Percentiles rank a stretch among this genome's conserved stretches.
Evolutionary conservation across 1,284 basidiomycete species (phyloP).

Genomic region (Schizophyllum commune): DNA sequence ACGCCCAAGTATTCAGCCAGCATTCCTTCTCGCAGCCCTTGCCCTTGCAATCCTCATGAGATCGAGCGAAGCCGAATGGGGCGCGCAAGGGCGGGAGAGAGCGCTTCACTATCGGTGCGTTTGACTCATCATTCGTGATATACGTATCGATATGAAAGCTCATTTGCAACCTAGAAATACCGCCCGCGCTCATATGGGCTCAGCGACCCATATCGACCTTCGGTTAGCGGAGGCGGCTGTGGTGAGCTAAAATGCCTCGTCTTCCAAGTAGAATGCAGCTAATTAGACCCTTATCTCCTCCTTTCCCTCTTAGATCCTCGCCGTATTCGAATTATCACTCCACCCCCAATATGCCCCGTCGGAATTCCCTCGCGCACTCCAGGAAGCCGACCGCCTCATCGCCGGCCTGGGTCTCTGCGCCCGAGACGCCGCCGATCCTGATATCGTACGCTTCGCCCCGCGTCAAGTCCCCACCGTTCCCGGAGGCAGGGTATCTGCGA

Average conservation of each 20-base stretch:
- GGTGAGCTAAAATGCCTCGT: slow-evolving; percentile 33
- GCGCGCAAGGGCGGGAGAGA: slow-evolving; percentile 38
- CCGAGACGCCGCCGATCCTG: slow-evolving; percentile 24
- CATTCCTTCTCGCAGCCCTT: slow-evolving; percentile 57
- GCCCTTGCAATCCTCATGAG: slow-evolving; percentile 68
- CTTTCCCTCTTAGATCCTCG: slow-evolving; percentile 45
- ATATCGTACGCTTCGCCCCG: slow-evolving; percentile 41
- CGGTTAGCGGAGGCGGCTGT: slow-evolving; percentile 67
- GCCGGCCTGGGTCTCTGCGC: slow-evolving; percentile 35
- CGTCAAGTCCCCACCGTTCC: slow-evolving; percentile 42
- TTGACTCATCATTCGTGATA: not conserved
- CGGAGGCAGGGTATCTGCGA: slow-evolving; percentile 9
- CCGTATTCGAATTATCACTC: slow-evolving; percentile 66
- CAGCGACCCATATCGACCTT: slow-evolving; percentile 46
- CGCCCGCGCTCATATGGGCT: slow-evolving; percentile 10
- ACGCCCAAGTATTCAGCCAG: slow-evolving; percentile 54
- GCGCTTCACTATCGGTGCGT: slow-evolving; percentile 31
- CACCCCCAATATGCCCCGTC: slow-evolving; percentile 55
- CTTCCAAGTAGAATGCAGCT: no score
- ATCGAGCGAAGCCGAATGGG: slow-evolving; percentile 58
- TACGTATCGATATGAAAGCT: no score
- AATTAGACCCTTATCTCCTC: slow-evolving; percentile 2
- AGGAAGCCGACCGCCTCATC: slow-evolving; percentile 57
- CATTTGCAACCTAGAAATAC: no score
- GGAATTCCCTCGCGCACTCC: slow-evolving; percentile 44